Conservation (phyloP, 345 rosid species). For the Noccaea bulbosa region DNA sequence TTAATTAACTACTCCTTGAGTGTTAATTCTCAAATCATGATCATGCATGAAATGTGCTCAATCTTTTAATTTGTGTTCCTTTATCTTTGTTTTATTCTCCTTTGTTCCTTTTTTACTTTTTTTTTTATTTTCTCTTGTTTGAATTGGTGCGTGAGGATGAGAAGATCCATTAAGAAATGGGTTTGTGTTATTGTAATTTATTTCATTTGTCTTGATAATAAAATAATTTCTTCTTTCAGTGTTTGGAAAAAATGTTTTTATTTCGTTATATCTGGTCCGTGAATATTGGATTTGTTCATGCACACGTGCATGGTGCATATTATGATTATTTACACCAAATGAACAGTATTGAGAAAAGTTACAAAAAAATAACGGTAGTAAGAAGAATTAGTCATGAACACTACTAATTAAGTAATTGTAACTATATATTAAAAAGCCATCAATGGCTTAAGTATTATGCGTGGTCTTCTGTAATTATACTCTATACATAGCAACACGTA, state of each 20-base stretch:
- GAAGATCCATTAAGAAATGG: not conserved
- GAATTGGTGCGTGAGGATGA: conserved; percentile 3
- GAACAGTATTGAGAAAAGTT: not conserved
- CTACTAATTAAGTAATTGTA: too few relatives aligned
- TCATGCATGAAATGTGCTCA: not conserved
- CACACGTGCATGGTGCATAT: conserved; percentile 25
- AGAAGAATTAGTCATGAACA: too few relatives aligned
- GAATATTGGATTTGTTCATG: conserved; percentile 13
- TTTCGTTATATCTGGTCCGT: conserved; percentile 1
- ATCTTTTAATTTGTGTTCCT: conserved; percentile 1
- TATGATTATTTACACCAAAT: not conserved
- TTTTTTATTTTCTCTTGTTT: not conserved
- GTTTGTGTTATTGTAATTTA: conserved; percentile 22
- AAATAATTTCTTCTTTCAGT: conserved; percentile 3
- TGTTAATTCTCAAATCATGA: not conserved
- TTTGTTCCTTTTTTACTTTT: not conserved
- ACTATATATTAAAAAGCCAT: too few relatives aligned
- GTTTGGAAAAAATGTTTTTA: not conserved
- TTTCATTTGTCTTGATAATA: conserved; percentile 28
- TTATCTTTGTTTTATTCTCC: too few relatives aligned
- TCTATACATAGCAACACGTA: too few relatives aligned
- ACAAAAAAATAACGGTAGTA: too few relatives aligned
- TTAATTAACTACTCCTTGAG: conserved; percentile 14
- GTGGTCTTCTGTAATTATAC: too few relatives aligned
- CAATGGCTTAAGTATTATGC: too few relatives aligned